Evolutionary conservation across 1,284 basidiomycete genomes (phyloP), one percentile per base, ranked within the genome.

Genomic region (Golubevia sp.): DNA sequence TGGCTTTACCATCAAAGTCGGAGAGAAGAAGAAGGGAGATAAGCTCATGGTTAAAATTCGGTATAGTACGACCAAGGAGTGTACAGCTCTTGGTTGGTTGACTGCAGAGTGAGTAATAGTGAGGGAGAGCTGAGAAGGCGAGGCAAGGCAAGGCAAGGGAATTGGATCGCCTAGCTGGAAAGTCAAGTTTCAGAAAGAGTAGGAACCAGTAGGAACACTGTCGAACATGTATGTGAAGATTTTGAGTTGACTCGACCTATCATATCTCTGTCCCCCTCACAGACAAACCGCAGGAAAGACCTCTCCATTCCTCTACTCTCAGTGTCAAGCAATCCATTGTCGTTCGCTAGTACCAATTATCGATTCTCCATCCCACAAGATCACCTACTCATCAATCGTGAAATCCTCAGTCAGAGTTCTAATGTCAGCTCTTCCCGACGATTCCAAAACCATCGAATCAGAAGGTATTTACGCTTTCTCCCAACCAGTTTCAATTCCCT

Each of bases 71-170:
- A 92, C 92, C 3, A 86, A 88, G 62, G 86, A 89, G 30, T 91
- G 90, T 82, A 92, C 90, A 11, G 93, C 95, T 0, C 86, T 99
- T n/a, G 95, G 96, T 65, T 99, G 95, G 94, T 88, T 98, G 30
- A 89, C 89, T 44, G 91, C 93, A 72, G 89, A 91, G 90, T 92
- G 77, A 63, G 88, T 84, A 2, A 7, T 49, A 27, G 20, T 15
- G 13, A 51, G 25, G 18, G 38, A 44, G 20, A 20, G 23, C 20
- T 49, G 20, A 24, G 21, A 38, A 23, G 20, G 20, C 24, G 38
- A 44, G 18, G 38, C 18, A 18, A 44, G 38, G 18, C 18, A 44
- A 44, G 38, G 18, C 38, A 18, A 44, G 38, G 18, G 38, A 13
- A 8, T 44, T 18, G 49, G 49, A 49, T 15, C 61, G 48, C 76